Evolutionary conservation across 129 eudicot species (phyloP).

Genomic region (Oenanthe sinensis): DNA sequence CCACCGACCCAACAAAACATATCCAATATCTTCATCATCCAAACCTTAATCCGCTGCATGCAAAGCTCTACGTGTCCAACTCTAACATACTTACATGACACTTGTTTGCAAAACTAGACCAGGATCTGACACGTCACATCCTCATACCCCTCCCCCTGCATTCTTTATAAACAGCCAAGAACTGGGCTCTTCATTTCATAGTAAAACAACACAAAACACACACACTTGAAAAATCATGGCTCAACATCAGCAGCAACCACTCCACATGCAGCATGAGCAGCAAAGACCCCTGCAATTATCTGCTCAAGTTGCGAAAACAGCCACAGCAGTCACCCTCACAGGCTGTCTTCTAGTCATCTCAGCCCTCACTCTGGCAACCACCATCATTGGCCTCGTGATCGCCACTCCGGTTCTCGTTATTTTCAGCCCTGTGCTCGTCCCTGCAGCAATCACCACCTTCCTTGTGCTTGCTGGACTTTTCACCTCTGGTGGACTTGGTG

Average conservation of each 20-base stretch:
- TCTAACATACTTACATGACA: background rate
- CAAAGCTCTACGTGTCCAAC: background rate
- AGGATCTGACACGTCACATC: background rate
- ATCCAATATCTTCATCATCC: background rate
- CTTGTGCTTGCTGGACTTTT: slow-evolving; percentile 33
- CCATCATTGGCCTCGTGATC: slow-evolving; percentile 45
- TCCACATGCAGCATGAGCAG: background rate
- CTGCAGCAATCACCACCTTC: slow-evolving; percentile 32
- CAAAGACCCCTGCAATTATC: slow-evolving; percentile 12
- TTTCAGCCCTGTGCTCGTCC: slow-evolving; percentile 60
- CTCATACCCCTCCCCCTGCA: background rate
- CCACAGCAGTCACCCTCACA: slow-evolving; percentile 52
- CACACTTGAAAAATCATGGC: slow-evolving; percentile 17
- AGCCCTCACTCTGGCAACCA: slow-evolving; percentile 41
- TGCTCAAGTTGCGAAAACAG: slow-evolving; percentile 46
- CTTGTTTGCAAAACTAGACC: background rate
- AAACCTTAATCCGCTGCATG: background rate
- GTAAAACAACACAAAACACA: background rate
- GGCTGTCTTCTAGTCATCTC: slow-evolving; percentile 54
- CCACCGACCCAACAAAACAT: background rate
- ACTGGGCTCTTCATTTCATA: background rate
- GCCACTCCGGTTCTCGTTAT: slow-evolving; percentile 52
- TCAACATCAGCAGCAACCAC: slow-evolving; percentile 4
- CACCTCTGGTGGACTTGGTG: slow-evolving; percentile 41
- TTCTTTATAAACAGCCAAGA: background rate